These are phyloP conservation scores for Botrytis deweyae DNA, from an alignment of 2,329 filamentous ascomycete species.

Conservation along the genomic window DNA sequence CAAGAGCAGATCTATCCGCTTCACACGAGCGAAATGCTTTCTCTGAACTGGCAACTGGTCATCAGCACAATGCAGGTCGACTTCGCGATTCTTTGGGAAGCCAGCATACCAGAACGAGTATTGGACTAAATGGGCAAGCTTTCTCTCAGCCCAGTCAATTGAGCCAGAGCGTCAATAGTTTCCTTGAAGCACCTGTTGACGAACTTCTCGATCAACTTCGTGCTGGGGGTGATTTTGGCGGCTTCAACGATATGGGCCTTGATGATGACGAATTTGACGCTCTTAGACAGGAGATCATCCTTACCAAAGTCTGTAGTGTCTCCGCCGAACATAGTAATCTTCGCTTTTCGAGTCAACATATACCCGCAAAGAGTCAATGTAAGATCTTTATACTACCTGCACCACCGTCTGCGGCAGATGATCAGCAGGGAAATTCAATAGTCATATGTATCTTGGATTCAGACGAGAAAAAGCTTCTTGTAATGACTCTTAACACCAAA, in stretches of 20 bases:
- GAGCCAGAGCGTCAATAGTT: slow-evolving; percentile 55
- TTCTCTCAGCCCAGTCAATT: slow-evolving; percentile 33
- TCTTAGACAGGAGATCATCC: slow-evolving; percentile 68
- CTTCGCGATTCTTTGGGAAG: slow-evolving; percentile 69
- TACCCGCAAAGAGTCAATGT: slow-evolving; percentile 53
- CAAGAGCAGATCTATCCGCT: slow-evolving; percentile 80
- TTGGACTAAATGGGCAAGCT: slow-evolving; percentile 33
- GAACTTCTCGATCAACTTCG: slow-evolving; percentile 67
- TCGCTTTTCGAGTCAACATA: slow-evolving; percentile 56
- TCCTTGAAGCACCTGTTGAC: slow-evolving; percentile 68
- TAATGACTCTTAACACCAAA: slow-evolving; percentile 61
- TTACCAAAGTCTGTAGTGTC: slow-evolving; percentile 69
- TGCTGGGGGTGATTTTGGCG: slow-evolving; percentile 61
- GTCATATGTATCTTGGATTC: slow-evolving; percentile 70
- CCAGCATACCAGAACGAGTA: slow-evolving; percentile 61
- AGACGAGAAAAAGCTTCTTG: slow-evolving; percentile 64
- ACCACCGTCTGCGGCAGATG: slow-evolving; percentile 55
- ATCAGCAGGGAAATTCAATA: slow-evolving; percentile 53
- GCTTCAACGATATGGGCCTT: slow-evolving; percentile 69
- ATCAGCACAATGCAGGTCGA: slow-evolving; percentile 44
- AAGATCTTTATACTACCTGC: slow-evolving; percentile 68
- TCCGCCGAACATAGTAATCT: slow-evolving; percentile 61
- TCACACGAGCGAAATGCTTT: slow-evolving; percentile 82
- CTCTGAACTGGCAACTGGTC: slow-evolving; percentile 59
- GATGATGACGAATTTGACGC: slow-evolving; percentile 72